phyloP scores from a whole-genome alignment of 805 yeast species.

The Metschnikowia borealis region DNA sequence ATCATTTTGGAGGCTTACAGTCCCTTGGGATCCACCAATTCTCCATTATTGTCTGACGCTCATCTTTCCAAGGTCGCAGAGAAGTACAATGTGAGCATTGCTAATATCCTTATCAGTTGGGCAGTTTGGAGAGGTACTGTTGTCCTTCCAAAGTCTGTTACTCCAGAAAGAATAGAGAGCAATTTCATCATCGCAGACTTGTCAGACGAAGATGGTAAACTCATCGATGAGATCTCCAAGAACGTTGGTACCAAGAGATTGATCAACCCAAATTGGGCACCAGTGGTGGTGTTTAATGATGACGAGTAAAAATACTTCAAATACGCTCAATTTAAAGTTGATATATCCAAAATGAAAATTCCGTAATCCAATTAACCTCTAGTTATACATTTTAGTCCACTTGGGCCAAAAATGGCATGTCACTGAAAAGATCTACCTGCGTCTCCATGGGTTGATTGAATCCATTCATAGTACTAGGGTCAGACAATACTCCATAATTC shows the following conservation, averaged over 20 bases:
- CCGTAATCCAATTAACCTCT: no score
- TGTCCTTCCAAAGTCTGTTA: slow-evolving; percentile 39
- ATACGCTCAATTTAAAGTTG: background rate
- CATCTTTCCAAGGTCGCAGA: slow-evolving; percentile 42
- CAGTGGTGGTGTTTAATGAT: slow-evolving; percentile 27
- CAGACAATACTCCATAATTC: background rate
- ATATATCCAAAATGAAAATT: background rate
- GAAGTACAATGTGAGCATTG: slow-evolving; percentile 41
- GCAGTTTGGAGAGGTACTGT: slow-evolving; percentile 52
- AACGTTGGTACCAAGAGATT: slow-evolving; percentile 30
- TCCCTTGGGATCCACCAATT: slow-evolving; percentile 63
- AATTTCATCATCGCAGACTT: slow-evolving; percentile 35
- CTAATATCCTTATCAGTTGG: slow-evolving; percentile 56
- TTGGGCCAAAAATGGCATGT: slow-evolving; percentile 18
- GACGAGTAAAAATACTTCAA: background rate
- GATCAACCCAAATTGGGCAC: slow-evolving; percentile 34
- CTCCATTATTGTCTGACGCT: slow-evolving; percentile 48
- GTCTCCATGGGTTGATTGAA: slow-evolving; percentile 2
- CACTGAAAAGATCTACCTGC: slow-evolving; percentile 26
- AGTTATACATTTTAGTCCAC: background rate
- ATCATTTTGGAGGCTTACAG: slow-evolving; percentile 71
- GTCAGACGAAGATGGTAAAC: slow-evolving; percentile 33
- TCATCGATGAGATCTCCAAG: slow-evolving; percentile 24
- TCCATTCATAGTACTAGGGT: background rate
- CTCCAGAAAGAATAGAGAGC: slow-evolving; percentile 26